A percentile compares a stretch with the other conserved stretches of the same genome.
These are phyloP conservation scores for Hippophae rhamnoides DNA, from an alignment of 306 rosid genomes.

Conservation along the genomic window DNA sequence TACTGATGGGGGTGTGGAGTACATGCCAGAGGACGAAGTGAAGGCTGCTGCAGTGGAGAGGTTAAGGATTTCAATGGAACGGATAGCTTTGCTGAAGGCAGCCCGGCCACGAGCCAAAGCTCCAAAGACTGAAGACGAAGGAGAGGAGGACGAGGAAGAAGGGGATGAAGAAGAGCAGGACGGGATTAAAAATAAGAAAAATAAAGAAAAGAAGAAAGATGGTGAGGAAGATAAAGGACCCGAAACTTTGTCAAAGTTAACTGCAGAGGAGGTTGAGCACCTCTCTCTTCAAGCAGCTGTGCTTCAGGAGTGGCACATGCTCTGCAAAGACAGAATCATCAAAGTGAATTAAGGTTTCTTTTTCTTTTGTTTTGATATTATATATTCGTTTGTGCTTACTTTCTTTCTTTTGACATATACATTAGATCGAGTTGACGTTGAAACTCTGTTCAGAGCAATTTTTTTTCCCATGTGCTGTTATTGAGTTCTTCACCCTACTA, in stretches of 20 bases:
- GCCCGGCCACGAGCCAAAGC: constrained; percentile 73
- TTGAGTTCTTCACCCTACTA: background rate
- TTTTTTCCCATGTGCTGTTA: background rate
- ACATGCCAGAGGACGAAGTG: constrained; percentile 97
- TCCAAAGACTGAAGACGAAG: constrained; percentile 51
- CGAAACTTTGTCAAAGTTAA: constrained; percentile 73
- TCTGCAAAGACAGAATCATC: constrained; percentile 74
- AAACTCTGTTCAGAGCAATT: constrained; percentile 8
- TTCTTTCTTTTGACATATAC: constrained; percentile 12
- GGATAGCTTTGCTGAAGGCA: constrained; percentile 87
- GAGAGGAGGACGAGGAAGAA: constrained; percentile 8
- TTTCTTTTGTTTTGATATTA: background rate
- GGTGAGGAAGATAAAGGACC: constrained; percentile 69
- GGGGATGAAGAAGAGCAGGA: constrained; percentile 28
- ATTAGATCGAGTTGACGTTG: constrained; percentile 27
- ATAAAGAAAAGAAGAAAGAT: constrained; percentile 41
- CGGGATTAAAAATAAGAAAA: constrained; percentile 19
- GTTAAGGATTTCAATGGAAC: constrained; percentile 90
- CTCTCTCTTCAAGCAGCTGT: constrained; percentile 98
- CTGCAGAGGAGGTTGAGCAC: constrained; percentile 95
- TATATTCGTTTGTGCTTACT: constrained; percentile 25
- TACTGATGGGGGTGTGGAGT: constrained; percentile 96
- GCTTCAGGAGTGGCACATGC: constrained; percentile 87
- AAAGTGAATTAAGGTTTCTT: constrained; percentile 41
- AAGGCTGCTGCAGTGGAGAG: constrained; percentile 85